A percentile compares a stretch with the other conserved stretches of the same genome.
Conservation (phyloP, 371 early-diverging fungal species). For the Mucor saturninus region DNA sequence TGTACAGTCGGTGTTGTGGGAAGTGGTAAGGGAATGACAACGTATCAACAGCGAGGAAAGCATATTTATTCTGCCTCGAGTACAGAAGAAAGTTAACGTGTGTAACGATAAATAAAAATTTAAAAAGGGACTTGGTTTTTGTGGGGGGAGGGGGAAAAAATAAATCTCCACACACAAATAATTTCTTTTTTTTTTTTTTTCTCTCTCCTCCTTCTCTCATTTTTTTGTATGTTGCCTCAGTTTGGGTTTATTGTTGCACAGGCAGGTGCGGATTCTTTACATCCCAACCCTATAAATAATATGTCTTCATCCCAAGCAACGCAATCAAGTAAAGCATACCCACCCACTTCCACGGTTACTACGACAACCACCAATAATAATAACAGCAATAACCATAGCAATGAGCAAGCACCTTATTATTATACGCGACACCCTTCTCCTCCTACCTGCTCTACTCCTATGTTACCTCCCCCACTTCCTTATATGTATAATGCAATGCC, state of each 20-base stretch:
- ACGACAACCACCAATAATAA: neutral
- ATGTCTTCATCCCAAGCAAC: constrained; percentile 16
- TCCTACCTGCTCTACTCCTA: constrained; percentile 7
- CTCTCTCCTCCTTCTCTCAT: constrained; percentile 12
- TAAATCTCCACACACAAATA: constrained; percentile 1
- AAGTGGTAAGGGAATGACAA: constrained; percentile 75
- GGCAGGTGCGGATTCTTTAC: constrained; percentile 47
- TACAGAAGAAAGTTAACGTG: constrained; percentile 9
- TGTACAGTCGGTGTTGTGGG: constrained; percentile 68
- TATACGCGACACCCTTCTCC: constrained; percentile 23
- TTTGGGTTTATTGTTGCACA: constrained; percentile 54
- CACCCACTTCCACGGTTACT: constrained; percentile 6
- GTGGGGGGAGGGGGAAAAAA: neutral
- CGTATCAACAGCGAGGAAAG: constrained; percentile 69
- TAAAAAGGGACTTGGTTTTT: constrained; percentile 5
- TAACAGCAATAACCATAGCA: neutral
- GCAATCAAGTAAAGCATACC: constrained; percentile 19
- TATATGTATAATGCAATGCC: constrained; percentile 17
- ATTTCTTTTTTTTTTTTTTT: constrained; percentile 14
- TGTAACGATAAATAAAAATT: constrained; percentile 4
- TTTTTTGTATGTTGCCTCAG: constrained; percentile 66
- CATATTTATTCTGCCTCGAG: constrained; percentile 50
- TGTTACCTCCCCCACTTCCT: constrained; percentile 24
- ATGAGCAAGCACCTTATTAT: constrained; percentile 18
- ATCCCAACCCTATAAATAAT: constrained; percentile 5